Evolutionary conservation across 305 asterid genomes (phyloP), one percentile per base, ranked within the genome.

Genomic region (Fraxinus ornus): DNA sequence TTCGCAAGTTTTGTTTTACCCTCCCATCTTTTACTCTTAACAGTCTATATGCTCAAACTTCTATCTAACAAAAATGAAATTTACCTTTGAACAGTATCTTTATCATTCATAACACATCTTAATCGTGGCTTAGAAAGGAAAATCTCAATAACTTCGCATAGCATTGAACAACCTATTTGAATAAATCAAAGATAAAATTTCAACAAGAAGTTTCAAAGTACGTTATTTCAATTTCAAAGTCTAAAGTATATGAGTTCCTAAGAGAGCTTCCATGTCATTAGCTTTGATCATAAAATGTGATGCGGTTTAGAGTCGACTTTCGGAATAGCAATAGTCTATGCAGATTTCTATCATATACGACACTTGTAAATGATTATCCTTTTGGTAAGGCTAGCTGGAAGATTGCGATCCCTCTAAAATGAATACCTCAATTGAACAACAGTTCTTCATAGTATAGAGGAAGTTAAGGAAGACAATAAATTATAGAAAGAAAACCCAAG

Each of bases 221-320:
- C 3, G 24, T 62, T 62, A 22, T 62, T 62, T 62, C 71, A 21
- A 62, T 21, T 55, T 4, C 71, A 62, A 7, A 62, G 21, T 36
- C 2, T 62, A 62, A 4, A 83, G 76, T 83, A 96, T 98, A 26
- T 93, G 93, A 97, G 95, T 91, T 90, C 97, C 98, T 90, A 96
- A 89, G 86, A 96, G 98, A 84, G 97, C 98, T 92, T 96, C 98
- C 99, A 93, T 94, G 86, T 96, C 98, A 36, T 36, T 36, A 5
- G 5, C 39, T 5, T 36, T 36, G 39, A 35, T 4, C 37, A 35
- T 35, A 35, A 35, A 35, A 7, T 4, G 37, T 35, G 7, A 35
- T 35, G 7, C 7, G 0, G 37, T 35, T 35, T 35, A 35, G 7
- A 36, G 8, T 36, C 39, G 39, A 36, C 39, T 36, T 36, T 36